Percentiles rank a stretch among this genome's conserved stretches.
These are phyloP conservation scores for Tolypocladium cylindrosporum DNA, from an alignment of 2,329 filamentous ascomycete species.

Conservation along the genomic window DNA sequence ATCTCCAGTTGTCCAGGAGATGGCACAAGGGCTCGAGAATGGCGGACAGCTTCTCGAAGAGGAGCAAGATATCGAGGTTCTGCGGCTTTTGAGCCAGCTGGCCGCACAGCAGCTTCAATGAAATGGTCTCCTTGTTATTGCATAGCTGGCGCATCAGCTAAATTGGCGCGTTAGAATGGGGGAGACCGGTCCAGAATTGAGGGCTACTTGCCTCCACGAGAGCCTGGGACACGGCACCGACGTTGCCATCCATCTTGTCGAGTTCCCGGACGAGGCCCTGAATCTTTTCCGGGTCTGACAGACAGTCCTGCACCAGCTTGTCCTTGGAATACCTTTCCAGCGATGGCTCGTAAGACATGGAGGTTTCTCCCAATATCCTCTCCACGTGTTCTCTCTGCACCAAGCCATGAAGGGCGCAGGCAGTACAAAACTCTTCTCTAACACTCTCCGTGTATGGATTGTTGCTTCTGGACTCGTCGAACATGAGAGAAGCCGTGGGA, in stretches of 20 bases:
- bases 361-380: conserved; percentile 71
- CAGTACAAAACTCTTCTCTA: conserved; percentile 70
- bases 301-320: conserved; percentile 66
- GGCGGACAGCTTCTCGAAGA: conserved; percentile 62
- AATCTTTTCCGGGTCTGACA: conserved; percentile 63
- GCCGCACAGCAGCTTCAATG: conserved; percentile 64
- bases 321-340: conserved; percentile 70
- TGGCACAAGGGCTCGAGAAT: conserved; percentile 66
- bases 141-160: conserved; percentile 62
- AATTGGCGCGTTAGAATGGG: neutral
- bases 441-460: conserved; percentile 49
- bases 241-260: conserved; percentile 85
- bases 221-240: conserved; percentile 73
- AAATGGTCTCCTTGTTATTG: conserved; percentile 65
- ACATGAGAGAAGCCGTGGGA: conserved; percentile 48
- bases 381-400: conserved; percentile 71
- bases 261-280: conserved; percentile 72
- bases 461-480: conserved; percentile 46
- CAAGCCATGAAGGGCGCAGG: conserved; percentile 81
- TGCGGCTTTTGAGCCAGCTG: conserved; percentile 63
- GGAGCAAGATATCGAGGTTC: conserved; percentile 62
- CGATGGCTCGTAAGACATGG: conserved; percentile 67
- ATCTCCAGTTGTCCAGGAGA: conserved; percentile 67
- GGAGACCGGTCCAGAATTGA: too few relatives aligned
- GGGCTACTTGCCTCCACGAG: conserved; percentile 51